Conservation (phyloP, 1,139 yeast genomes). For the Lodderomyces elongisporus region DNA sequence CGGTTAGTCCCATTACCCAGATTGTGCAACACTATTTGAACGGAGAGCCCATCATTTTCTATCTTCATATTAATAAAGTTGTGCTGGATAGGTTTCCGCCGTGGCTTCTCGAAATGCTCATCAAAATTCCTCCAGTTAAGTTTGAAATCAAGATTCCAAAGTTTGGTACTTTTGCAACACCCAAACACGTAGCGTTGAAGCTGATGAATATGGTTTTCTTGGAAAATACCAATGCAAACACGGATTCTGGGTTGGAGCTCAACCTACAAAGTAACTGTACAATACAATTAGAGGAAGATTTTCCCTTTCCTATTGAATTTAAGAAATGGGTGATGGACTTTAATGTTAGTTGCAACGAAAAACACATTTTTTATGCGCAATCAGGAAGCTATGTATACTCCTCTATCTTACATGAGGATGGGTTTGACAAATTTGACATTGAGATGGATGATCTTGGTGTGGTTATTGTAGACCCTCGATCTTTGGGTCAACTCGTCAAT, state of each 20-base stretch:
- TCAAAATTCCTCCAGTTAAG: slow-evolving; percentile 6
- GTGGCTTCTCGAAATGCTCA: slow-evolving; percentile 23
- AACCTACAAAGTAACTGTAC: background rate
- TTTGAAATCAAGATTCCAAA: slow-evolving; percentile 11
- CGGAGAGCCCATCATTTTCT: slow-evolving; percentile 17
- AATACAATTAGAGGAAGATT: slow-evolving; percentile 1
- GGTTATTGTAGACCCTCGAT: slow-evolving; percentile 12
- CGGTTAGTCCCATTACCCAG: slow-evolving; percentile 21
- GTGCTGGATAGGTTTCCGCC: slow-evolving; percentile 12
- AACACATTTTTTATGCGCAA: slow-evolving; percentile 3
- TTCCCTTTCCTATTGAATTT: slow-evolving; percentile 3
- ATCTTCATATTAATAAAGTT: slow-evolving; percentile 16
- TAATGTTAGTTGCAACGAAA: slow-evolving; percentile 1
- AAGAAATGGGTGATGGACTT: slow-evolving; percentile 3
- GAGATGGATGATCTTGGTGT: slow-evolving; percentile 12
- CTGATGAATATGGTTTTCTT: too few relatives aligned
- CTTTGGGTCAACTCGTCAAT: slow-evolving; percentile 15
- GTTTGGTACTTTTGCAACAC: too few relatives aligned
- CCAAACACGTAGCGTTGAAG: too few relatives aligned
- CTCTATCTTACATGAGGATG: slow-evolving; percentile 2
- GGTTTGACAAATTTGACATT: slow-evolving; percentile 10
- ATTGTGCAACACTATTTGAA: slow-evolving; percentile 19
- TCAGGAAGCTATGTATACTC: slow-evolving; percentile 4
- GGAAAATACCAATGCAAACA: too few relatives aligned
- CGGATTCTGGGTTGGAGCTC: too few relatives aligned